Conservation (phyloP, 2,329 filamentous ascomycete genomes). For the Fusarium papillatum region DNA sequence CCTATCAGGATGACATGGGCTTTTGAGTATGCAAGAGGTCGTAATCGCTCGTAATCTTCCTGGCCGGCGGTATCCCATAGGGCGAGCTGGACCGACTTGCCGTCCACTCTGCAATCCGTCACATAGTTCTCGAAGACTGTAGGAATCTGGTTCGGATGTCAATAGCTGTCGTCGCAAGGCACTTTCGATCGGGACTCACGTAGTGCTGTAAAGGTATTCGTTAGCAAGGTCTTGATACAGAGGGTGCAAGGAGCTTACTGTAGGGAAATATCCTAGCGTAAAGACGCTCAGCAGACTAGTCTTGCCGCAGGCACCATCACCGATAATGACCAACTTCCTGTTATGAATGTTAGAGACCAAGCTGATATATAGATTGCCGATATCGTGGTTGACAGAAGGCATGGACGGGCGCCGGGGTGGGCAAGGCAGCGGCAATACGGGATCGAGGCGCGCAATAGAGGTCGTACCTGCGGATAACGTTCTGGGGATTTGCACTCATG, state of each 20-base stretch:
- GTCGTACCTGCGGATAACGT: slow-evolving; percentile 76
- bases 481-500: slow-evolving; percentile 63
- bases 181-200: slow-evolving; percentile 55
- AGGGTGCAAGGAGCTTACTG: slow-evolving; percentile 71
- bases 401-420: neutral
- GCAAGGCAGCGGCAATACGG: slow-evolving; percentile 7
- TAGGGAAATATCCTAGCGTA: slow-evolving; percentile 97
- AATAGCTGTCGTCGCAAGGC: slow-evolving; percentile 30
- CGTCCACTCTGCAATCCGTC: slow-evolving; percentile 97
- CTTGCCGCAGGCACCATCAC: slow-evolving; percentile 98
- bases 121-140: slow-evolving; percentile 99
- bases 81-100: slow-evolving; percentile 97
- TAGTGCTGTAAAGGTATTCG: slow-evolving; percentile 63
- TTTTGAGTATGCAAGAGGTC: slow-evolving; percentile 95
- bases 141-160: slow-evolving; percentile 72
- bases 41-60: slow-evolving; percentile 97
- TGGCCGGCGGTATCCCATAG: slow-evolving; percentile 99
- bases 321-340: slow-evolving; percentile 97
- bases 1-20: slow-evolving; percentile 98
- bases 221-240: slow-evolving; percentile 43
- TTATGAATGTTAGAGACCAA: slow-evolving; percentile 28
- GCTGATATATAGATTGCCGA: neutral
- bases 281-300: slow-evolving; percentile 98
- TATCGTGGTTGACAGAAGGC: slow-evolving; percentile 1
- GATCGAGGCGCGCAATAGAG: slow-evolving; percentile 25